These are phyloP conservation scores for Leccinum fibrillosum DNA, from an alignment of 768 basidiomycete species.

Conservation along the genomic window DNA sequence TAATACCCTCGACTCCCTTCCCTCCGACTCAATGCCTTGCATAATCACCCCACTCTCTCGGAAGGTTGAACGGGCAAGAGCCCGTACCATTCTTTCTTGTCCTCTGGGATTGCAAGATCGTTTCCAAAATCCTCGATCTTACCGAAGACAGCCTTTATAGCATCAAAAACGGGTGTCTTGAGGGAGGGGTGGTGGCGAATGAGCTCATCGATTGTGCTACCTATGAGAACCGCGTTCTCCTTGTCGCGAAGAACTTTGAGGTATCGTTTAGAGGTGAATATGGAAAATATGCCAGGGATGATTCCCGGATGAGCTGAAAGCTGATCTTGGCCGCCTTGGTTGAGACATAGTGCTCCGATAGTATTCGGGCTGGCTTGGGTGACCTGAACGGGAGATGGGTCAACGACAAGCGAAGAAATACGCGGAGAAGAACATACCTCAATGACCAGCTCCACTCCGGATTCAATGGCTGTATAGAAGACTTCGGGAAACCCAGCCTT, in stretches of 20 bases:
- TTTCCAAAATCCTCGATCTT: conserved; percentile 75
- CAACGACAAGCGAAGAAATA: neutral
- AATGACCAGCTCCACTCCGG: conserved; percentile 79
- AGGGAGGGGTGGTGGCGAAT: conserved; percentile 92
- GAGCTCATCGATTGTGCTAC: conserved; percentile 90
- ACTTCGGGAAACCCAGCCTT: conserved; percentile 86
- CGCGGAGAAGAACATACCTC: conserved; percentile 53
- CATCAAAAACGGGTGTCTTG: conserved; percentile 75
- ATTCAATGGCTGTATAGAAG: conserved; percentile 84
- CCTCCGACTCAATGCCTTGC: conserved; percentile 39
- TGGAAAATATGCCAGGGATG: conserved; percentile 79
- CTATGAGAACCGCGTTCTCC: conserved; percentile 87
- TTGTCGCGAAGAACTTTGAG: conserved; percentile 85
- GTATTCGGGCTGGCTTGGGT: conserved; percentile 93
- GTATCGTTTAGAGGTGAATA: conserved; percentile 83
- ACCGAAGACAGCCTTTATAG: conserved; percentile 65
- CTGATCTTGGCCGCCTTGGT: conserved; percentile 82
- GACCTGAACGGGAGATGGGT: conserved; percentile 48
- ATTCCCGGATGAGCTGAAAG: conserved; percentile 74
- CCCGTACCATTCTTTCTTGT: conserved; percentile 65
- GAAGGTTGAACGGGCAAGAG: conserved; percentile 36
- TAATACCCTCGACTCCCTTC: conserved; percentile 14
- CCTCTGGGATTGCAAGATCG: conserved; percentile 50
- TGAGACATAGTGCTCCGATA: conserved; percentile 93
- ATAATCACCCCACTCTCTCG: conserved; percentile 41